These are phyloP conservation scores for Populus hybrid DNA, from an alignment of 441 rosid species.

Conservation along the genomic window DNA sequence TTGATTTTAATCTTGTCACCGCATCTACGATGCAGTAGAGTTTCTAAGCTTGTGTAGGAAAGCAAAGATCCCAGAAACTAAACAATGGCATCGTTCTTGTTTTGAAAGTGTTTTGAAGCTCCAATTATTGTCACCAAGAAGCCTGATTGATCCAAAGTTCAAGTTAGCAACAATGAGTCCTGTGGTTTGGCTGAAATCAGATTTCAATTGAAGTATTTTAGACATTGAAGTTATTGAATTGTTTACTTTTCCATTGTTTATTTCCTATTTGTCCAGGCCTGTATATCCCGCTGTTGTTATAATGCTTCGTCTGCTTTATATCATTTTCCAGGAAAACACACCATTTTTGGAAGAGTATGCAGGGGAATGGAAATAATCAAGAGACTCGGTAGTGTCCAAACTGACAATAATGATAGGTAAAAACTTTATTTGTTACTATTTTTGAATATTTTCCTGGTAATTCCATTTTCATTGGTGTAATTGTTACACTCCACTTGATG, in stretches of 20 bases:
- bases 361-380: constrained; percentile 92
- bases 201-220: neutral
- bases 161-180: neutral
- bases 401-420: constrained; percentile 89
- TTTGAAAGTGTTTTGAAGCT: neutral
- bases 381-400: constrained; percentile 96
- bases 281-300: neutral
- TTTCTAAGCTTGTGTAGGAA: neutral
- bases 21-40: neutral
- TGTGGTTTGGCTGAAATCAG: neutral
- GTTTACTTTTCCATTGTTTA: neutral
- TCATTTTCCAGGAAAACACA: constrained; percentile 75
- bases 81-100: neutral
- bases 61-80: neutral
- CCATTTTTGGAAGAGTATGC: constrained; percentile 93
- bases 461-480: neutral
- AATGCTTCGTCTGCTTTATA: neutral
- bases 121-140: neutral
- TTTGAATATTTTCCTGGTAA: neutral
- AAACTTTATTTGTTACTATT: neutral
- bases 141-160: neutral
- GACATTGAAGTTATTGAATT: neutral
- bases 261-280: neutral
- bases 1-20: neutral
- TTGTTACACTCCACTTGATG: neutral